Evolutionary conservation across 129 eudicot genomes (phyloP).

Genomic region (Centella asiatica): DNA sequence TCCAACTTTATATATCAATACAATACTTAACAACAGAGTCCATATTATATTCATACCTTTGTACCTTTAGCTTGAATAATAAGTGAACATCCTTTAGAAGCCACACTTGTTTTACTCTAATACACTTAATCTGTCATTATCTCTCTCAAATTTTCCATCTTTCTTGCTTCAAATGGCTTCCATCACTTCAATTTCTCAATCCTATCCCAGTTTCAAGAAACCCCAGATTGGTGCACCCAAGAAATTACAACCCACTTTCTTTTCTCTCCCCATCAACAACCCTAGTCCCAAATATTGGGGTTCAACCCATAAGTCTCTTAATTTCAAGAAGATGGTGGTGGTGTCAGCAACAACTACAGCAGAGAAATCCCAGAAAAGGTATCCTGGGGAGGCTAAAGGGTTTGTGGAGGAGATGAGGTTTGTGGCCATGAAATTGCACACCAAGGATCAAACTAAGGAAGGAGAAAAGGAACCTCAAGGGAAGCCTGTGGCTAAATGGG

Average conservation of each 20-base stretch:
- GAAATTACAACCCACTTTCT: slow-evolving; percentile 21
- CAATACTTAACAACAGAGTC: too few relatives aligned
- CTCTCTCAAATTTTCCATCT: neutral
- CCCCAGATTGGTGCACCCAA: slow-evolving; percentile 19
- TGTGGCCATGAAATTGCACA: slow-evolving; percentile 91
- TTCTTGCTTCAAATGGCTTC: slow-evolving; percentile 33
- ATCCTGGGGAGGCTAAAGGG: slow-evolving; percentile 60
- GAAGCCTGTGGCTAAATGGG: slow-evolving; percentile 76
- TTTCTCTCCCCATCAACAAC: slow-evolving; percentile 27
- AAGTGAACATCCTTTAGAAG: slow-evolving; percentile 6
- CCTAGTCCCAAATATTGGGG: slow-evolving; percentile 7
- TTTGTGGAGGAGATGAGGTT: slow-evolving; percentile 98
- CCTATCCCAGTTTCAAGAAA: slow-evolving; percentile 28
- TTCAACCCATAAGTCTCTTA: neutral
- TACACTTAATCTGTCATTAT: slow-evolving; percentile 11
- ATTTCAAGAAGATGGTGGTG: slow-evolving; percentile 16
- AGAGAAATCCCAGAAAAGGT: slow-evolving; percentile 44
- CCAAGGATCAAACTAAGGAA: slow-evolving; percentile 74
- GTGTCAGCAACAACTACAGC: slow-evolving; percentile 33
- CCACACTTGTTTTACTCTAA: slow-evolving; percentile 10
- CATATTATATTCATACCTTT: too few relatives aligned
- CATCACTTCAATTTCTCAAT: slow-evolving; percentile 31
- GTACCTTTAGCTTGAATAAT: slow-evolving; percentile 4
- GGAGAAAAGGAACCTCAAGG: slow-evolving; percentile 80
- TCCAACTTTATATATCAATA: too few relatives aligned